These are phyloP conservation scores for Botrytis byssoidea DNA, from an alignment of 2,329 filamentous ascomycete species.

Conservation along the genomic window DNA sequence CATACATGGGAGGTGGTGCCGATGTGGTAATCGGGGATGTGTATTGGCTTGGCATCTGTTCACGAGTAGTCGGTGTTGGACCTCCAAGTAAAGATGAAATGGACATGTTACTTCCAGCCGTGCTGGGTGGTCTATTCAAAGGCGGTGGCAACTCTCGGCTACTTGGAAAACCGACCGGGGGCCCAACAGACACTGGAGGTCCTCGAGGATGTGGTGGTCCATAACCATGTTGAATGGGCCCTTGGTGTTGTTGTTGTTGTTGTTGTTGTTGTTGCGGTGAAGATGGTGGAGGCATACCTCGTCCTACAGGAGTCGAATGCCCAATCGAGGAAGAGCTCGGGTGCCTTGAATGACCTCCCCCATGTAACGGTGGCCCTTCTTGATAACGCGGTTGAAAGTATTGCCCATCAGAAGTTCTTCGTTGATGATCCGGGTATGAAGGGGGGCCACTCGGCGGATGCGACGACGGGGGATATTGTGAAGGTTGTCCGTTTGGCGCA, in stretches of 20 bases:
- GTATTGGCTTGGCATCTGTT: conserved; percentile 48
- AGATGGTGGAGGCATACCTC: conserved; percentile 50
- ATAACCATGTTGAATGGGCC: conserved; percentile 39
- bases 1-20: conserved; percentile 41
- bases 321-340: conserved; percentile 39
- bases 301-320: conserved; percentile 36
- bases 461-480: conserved; percentile 35
- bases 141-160: conserved; percentile 56
- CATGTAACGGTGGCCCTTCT: conserved; percentile 35
- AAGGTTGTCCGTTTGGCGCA: not conserved
- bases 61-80: conserved; percentile 47
- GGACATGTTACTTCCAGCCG: conserved; percentile 62
- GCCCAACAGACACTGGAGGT: conserved; percentile 44
- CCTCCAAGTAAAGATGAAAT: conserved; percentile 70
- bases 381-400: conserved; percentile 34
- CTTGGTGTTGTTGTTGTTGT: conserved; percentile 37
- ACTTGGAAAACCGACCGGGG: conserved; percentile 44
- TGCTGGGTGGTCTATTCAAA: conserved; percentile 48
- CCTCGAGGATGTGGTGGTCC: conserved; percentile 41
- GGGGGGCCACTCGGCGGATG: conserved; percentile 35
- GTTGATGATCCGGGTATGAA: conserved; percentile 38
- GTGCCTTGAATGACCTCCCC: conserved; percentile 36
- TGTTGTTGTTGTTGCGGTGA: conserved; percentile 47
- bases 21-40: conserved; percentile 44
- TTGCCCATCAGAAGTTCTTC: conserved; percentile 39